Evolutionary conservation across 2,329 filamentous ascomycete species (phyloP), one percentile per base, ranked within the genome.

Genomic region (Botrytis sinoallii): DNA sequence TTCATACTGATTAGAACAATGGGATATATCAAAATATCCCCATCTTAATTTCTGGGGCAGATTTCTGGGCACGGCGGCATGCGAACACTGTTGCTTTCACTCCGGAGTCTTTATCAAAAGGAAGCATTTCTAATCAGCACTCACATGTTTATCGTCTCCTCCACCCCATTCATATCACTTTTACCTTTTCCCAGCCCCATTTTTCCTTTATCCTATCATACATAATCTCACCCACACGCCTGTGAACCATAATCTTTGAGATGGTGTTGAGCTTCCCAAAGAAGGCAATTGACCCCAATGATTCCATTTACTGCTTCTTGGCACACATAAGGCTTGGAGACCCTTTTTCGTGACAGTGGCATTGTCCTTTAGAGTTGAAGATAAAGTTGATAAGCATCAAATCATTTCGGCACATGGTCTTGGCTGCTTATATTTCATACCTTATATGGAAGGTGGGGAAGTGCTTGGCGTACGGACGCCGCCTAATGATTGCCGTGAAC

Each of bases 191-290:
- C 38, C 25, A 9, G 20, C 29, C 29, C 38, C 25, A 55, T 40
- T 35, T 42, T 57, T 32, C 25, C 65, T 14, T 44, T 40, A 68
- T 68, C 65, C 48, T 68, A 68, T 68, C 48, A 68, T 14, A 55
- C 4, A 18, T 40, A 22, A 57, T 68, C 35, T 29, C 35, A 42
- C 35, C 65, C 65, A 42, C 65, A 68, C 35, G 20, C 35, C 18
- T n/a, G 16, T 4, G n/a, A 22, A 55, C 16, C 25, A 42, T 29
- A 42, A 57, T 42, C 46, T 57, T 42, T 38, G 25, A 25, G 3
- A 68, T 68, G 48, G 46, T 68, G 48, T 68, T 68, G 38, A 68
- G n/a, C 48, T 68, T 68, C 66, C 38, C 48, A 32, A 57, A 57
- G 25, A 12, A 32, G 66, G 10, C 5, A 68, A n/a, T 42, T 32